These are phyloP conservation scores for Pneumocystis murina DNA, from an alignment of 1,139 yeast genomes.

Conservation along the genomic window DNA sequence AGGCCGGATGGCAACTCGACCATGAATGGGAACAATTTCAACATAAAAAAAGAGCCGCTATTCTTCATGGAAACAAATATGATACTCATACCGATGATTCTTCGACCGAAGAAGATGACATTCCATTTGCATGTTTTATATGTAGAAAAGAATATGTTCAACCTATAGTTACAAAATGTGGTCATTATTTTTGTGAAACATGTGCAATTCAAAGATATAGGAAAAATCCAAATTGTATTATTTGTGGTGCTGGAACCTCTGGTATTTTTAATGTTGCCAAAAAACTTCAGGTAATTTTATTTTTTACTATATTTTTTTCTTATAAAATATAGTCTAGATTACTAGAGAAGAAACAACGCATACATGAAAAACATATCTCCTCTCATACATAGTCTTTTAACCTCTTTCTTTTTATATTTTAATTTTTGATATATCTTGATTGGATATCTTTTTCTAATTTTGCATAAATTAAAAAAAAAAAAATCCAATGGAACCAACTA, in stretches of 20 bases:
- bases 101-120: slow-evolving; percentile 20
- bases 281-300: slow-evolving; percentile 15
- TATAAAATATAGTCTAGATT: neutral
- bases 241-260: slow-evolving; percentile 45
- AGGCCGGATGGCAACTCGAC: slow-evolving; percentile 51
- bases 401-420: no score
- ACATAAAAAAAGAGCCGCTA: slow-evolving; percentile 8
- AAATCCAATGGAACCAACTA: no score
- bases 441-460: no score
- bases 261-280: slow-evolving; percentile 35
- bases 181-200: slow-evolving; percentile 49
- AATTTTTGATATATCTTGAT: no score
- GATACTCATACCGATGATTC: neutral
- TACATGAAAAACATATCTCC: no score
- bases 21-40: slow-evolving; percentile 52
- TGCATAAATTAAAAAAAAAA: no score
- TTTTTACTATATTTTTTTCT: neutral
- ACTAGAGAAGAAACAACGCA: neutral
- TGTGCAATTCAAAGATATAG: slow-evolving; percentile 45
- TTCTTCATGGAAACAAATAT: neutral
- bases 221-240: slow-evolving; percentile 35
- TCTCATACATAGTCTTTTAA: no score
- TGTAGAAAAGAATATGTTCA: slow-evolving; percentile 42
- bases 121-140: slow-evolving; percentile 51
- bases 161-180: slow-evolving; percentile 52